Evolutionary conservation across 2,329 filamentous ascomycete genomes (phyloP), one percentile per base, ranked within the genome.

Genomic region (Fusarium sterilihyphosum): DNA sequence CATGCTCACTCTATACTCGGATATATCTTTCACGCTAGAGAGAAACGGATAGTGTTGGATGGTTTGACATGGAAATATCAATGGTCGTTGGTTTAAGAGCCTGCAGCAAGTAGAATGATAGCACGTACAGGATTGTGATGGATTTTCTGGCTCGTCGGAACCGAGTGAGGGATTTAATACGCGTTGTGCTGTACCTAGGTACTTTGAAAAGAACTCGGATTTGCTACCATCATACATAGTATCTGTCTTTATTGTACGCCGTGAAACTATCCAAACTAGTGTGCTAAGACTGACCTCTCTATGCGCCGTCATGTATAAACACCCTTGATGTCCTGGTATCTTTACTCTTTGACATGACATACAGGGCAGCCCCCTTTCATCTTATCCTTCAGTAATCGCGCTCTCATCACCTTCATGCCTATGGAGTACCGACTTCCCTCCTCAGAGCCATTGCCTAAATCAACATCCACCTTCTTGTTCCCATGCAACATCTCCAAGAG

Each of bases 401-500:
- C 95, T 80, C 94, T 94, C 73, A 93, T 96, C 35, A 98, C 94
- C 83, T 98, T 98, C 37, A 92, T 90, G 0, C 94, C 93, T 12
- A 98, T 91, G 61, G 92, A 94, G 65, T 92, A 87, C 13, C 88
- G 87, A 33, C 83, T 82, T 63, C 81, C 82, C 22, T 84, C 81
- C 17, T 86, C 84, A 46, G 83, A 82, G 6, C 82, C 82, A 22
- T 82, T 84, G 5, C 84, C 84, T 35, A 88, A 83, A 7, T 86
- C 84, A 8, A 84, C 80, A 65, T 92, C 88, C 11, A 82, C 80
- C 33, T 81, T 81, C 80, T 83, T 86, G 61, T 77, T 87, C 43
- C 84, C 83, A 50, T 87, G 80, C 57, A 91, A 74, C 65, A 84
- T 83, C 74, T 87, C 86, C 20, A 96, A 82, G 24, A 96, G 83